Evolutionary conservation across 352 stramenopile genomes (phyloP).

Genomic region (Phytopythium helicoides): DNA sequence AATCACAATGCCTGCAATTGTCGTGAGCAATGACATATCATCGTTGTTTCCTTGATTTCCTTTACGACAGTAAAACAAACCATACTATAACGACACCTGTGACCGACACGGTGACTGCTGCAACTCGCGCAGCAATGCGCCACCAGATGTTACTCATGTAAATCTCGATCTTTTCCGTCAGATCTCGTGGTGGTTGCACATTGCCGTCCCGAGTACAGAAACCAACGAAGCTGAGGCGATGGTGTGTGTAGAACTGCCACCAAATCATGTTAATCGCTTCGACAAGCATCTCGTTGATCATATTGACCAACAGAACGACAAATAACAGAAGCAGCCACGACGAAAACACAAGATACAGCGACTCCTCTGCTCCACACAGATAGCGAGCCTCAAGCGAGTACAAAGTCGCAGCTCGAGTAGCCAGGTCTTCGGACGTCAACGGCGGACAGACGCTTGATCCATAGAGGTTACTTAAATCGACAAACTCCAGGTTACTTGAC

Average conservation of each 20-base stretch:
- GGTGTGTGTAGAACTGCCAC: slow-evolving; percentile 57
- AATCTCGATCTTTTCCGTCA: slow-evolving; percentile 33
- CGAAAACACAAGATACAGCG: slow-evolving; percentile 51
- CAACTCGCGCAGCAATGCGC: slow-evolving; percentile 30
- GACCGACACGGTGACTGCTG: slow-evolving; percentile 3
- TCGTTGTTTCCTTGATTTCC: neutral
- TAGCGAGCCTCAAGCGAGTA: slow-evolving; percentile 33
- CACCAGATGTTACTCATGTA: slow-evolving; percentile 41
- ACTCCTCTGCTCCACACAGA: slow-evolving; percentile 48
- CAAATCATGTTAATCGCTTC: slow-evolving; percentile 37
- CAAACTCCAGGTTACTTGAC: neutral
- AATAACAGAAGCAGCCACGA: slow-evolving; percentile 67
- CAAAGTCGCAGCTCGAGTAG: slow-evolving; percentile 15
- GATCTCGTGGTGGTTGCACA: slow-evolving; percentile 27
- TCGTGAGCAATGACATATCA: too few relatives aligned
- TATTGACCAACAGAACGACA: slow-evolving; percentile 40
- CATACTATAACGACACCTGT: neutral
- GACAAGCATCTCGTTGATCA: slow-evolving; percentile 44
- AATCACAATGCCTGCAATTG: neutral
- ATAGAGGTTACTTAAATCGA: slow-evolving; percentile 1
- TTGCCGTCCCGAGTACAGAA: slow-evolving; percentile 53
- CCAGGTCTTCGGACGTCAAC: neutral
- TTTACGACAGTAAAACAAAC: slow-evolving; percentile 4
- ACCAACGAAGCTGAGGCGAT: slow-evolving; percentile 48
- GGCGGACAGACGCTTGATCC: neutral